Base-by-base conservation (phyloP, 306 rosid genomes). In the Senna tora region DNA sequence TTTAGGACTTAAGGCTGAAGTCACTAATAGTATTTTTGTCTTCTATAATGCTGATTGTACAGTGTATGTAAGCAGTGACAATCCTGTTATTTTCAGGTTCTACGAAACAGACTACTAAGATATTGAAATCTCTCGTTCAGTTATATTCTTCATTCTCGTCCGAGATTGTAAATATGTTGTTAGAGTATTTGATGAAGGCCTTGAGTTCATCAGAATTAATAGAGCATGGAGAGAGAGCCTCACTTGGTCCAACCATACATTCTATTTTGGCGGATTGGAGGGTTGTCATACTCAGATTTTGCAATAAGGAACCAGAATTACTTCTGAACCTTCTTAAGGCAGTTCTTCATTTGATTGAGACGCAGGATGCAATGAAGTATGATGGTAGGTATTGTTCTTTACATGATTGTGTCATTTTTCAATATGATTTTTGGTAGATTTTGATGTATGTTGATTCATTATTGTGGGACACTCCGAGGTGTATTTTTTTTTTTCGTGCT, bases 231-330 rank as follows among this genome's bases (percentile, higher is more conserved):
- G 83, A 77, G 12, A 72, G 77, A 73, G 58, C 81, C 41, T 82
- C 79, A 20, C 59, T 41, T 56, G 74, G 70, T 47, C 54, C 77
- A 39, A 55, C 76, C 30, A 14, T 74, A 10, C 76, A 75, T 20
- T 60, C 62, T 56, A 69, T 75, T 58, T 84, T 89, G 86, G 78
- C 81, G 65, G 84, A 90, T 63, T 86, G 93, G 96, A 84, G 85
- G 85, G 79, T 52, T 84, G 69, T 85, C 69, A 59, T 91, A 43
- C 68, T 66, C 34, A 88, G 73, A 77, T 77, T 89, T 69, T 72
- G 86, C 43, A 80, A 79, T 36, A 89, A 88, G 86, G 92, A 89
- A 65, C 97, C 99, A 21, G 97, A 95, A 65, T 82, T 95, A 63
- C 80, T 73, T 67, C 69, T 85, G 75, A 79, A 85, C 49, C 97